Evolutionary conservation across 768 basidiomycete species (phyloP), one percentile per base, ranked within the genome.

Genomic region (Amylocystis lapponica): DNA sequence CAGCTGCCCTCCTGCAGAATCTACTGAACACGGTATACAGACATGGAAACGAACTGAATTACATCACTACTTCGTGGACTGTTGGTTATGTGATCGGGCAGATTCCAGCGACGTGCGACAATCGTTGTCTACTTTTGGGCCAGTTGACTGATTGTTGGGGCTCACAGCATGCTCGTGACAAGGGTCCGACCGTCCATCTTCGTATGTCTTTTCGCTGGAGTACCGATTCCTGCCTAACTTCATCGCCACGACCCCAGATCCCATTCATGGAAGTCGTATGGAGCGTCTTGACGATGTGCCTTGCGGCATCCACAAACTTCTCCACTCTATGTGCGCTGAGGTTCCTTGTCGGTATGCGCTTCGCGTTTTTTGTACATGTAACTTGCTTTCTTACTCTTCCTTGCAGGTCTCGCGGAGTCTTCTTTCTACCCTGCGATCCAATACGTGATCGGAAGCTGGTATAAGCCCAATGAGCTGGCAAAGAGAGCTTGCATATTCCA

Each of bases 381-480:
- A n/a, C 20, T 10, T 33, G 33, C 26, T 36, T 22, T 39, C 47
- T 8, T 36, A 26, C 22, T 27, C 14, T 20, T 10, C 9, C 17
- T 17, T 21, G 4, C 21, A 64, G 64, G 66, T 30, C 51, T 69
- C 11, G 65, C 66, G 0, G 67, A 68, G 41, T 59, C 62, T 14
- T 66, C 66, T 1, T 67, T 67, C 42, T 68, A 66, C 43, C 66
- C 67, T 4, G 66, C 64, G 7, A 62, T 68, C 12, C 65, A 65
- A 49, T 67, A 66, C 35, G 59, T 68, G 31, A 65, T 67, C 27
- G 68, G 68, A 1, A 65, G 64, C 46, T 70, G 68, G 68, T 70
- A 69, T 41, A 65, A 66, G 39, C 50, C 55, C 5, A 64, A 68
- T 13, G 70, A 71, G 37, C 57, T 70, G 1, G 68, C 58, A 14